Evolutionary conservation across 2,329 filamentous ascomycete species (phyloP), one percentile per base, ranked within the genome.

Genomic region (Hypoxylon sp.): DNA sequence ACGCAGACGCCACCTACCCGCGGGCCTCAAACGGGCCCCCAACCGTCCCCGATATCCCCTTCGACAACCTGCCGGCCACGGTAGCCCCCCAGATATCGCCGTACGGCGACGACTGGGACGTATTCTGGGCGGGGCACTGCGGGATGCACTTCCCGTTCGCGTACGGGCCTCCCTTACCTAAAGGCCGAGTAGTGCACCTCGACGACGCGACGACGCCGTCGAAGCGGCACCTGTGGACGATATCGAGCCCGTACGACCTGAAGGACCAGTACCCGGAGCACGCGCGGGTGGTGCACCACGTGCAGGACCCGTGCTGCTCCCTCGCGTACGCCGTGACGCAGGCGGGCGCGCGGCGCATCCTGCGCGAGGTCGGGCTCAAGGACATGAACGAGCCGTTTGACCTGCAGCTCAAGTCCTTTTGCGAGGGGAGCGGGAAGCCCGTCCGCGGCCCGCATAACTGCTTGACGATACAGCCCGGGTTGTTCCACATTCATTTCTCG

Each of bases 71-170:
- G 0, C 74, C 74, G 0, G 9, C 49, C 11, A 75, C 72, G 3
- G 21, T n/a, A 0, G 30, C 64, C 2, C 67, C 75, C 2, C 62
- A n/a, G 11, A 43, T 10, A 1, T 82, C 82, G 1, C 83, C 84
- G 0, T 86, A 85, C 60, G 84, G 85, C n/a, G 81, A 82, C 61
- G 75, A 81, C 63, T 87, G 85, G 85, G 84, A 87, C 63, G 66
- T 86, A 2, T 79, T 86, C 7, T 86, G 84, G 84, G 73, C 85
- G 0, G 85, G 85, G 23, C 82, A 84, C 70, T 85, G 84, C 63
- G 82, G 82, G 4, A 78, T 78, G 73, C 69, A 74, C 21, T 77
- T 81, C 49, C 74, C 77, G 1, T 72, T 63, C 30, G 5, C 19
- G 17, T 63, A 51, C 53, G 62, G 32, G 58, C 71, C 65, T 25